Evolutionary conservation across 345 rosid species (phyloP).

Genomic region (Combretum micranthum): DNA sequence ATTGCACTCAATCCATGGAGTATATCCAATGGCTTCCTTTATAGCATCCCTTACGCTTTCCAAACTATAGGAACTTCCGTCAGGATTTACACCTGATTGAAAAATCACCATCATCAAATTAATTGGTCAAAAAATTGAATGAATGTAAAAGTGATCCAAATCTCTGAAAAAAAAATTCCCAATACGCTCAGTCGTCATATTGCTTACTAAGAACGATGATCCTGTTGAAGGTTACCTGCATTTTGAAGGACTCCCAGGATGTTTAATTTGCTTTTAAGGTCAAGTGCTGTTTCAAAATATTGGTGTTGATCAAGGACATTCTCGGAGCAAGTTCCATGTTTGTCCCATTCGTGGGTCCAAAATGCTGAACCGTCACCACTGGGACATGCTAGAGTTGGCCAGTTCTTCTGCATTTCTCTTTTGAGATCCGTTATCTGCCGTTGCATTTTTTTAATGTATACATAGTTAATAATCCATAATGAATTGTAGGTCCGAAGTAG

Average conservation of each 20-base stretch:
- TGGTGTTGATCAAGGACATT: constrained; percentile 58
- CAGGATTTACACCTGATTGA: constrained; percentile 50
- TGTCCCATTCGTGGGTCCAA: constrained; percentile 95
- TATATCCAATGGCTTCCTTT: constrained; percentile 38
- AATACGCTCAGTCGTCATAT: too few species aligned
- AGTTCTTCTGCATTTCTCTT: constrained; percentile 46
- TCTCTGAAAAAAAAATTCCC: too few species aligned
- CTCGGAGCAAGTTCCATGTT: constrained; percentile 93
- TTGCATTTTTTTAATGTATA: too few species aligned
- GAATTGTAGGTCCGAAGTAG: too few species aligned
- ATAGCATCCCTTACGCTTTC: constrained; percentile 51
- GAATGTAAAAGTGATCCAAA: too few species aligned
- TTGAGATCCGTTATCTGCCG: constrained; percentile 37
- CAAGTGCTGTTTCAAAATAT: constrained; percentile 61
- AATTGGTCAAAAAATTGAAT: background rate
- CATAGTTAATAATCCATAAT: too few species aligned
- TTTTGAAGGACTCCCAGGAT: constrained; percentile 48
- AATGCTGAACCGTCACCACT: constrained; percentile 47
- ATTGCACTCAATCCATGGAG: constrained; percentile 80
- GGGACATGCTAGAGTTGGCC: constrained; percentile 91
- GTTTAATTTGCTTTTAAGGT: constrained; percentile 32
- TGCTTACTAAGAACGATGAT: background rate
- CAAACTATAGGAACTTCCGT: constrained; percentile 47
- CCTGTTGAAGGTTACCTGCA: constrained; percentile 36
- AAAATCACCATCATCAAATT: background rate